Evolutionary conservation across 23 red algal genomes (phyloP).

Genomic region (Gracilaria domingensis): DNA sequence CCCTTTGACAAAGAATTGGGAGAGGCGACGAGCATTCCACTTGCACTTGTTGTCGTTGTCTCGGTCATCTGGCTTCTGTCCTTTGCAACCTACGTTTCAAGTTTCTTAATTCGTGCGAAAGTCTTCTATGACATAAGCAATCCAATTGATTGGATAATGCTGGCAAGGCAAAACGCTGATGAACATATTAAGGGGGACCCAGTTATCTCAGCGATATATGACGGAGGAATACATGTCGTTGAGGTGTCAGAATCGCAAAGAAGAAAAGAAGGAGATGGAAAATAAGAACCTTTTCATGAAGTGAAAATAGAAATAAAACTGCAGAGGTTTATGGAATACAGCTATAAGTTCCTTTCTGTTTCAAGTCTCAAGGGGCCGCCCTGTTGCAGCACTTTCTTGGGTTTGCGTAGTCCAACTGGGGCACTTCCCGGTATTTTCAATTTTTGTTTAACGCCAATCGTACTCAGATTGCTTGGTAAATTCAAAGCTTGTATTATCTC

Average conservation of each 20-base stretch:
- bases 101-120: background rate
- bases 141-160: background rate
- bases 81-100: background rate
- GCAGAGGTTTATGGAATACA: too few relatives aligned
- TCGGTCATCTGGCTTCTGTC: background rate
- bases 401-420: too few relatives aligned
- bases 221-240: background rate
- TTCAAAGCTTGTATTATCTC: too few relatives aligned
- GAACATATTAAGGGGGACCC: background rate
- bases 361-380: too few relatives aligned
- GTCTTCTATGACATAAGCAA: slow-evolving; percentile 10
- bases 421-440: too few relatives aligned
- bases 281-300: too few relatives aligned
- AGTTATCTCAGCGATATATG: background rate
- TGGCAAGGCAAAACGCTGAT: background rate
- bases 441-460: too few relatives aligned
- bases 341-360: too few relatives aligned
- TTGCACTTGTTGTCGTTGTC: background rate
- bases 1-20: background rate
- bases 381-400: too few relatives aligned
- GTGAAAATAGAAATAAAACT: too few relatives aligned
- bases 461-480: too few relatives aligned
- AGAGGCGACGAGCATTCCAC: background rate
- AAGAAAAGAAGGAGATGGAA: too few relatives aligned
- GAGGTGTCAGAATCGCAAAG: background rate